Base-by-base conservation (phyloP, 768 basidiomycete genomes). In the Tylopilus cervinicoccineus region DNA sequence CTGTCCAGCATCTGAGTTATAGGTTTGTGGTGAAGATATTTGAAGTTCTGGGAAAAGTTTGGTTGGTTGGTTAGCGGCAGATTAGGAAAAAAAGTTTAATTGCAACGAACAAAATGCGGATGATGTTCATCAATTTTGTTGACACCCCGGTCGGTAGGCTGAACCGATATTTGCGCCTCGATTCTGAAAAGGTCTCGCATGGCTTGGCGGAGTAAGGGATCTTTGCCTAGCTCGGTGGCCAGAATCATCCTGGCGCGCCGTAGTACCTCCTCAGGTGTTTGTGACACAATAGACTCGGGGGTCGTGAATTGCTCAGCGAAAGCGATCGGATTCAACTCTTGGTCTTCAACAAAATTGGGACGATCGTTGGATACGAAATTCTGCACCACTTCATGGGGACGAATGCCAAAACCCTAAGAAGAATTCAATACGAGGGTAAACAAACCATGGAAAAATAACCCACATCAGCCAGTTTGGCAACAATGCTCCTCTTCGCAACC, bases 291-390 rank as follows among this genome's bases (percentile, higher is more conserved):
- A 6, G 80, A 78, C 59, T 87, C 83, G 2, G 83, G 77, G 56
- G 88, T 87, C 13, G 76, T 79, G 66, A 85, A 98, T 57, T 90
- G 88, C 60, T 95, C 92, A 7, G 94, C 95, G 57, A 83, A 88
- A 1, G 81, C 83, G 8, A 77, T 63, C 2, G 96, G 96, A 50
- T 82, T 78, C 44, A 90, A 62, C 22, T 88, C 87, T 50, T 86
- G 85, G 63, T 99, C 93, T 28, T 87, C 86, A 27, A 84, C 76
- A 59, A 86, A 86, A 64, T 85, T 79, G 17, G 79, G 69, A 52
- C 76, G 81, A 48, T 76, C 73, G 32, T 73, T 70, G 2, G 78
- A 73, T 29, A 83, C 63, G 66, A 91, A 91, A 62, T 94, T 93
- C 44, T 81, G 78, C n/a, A 94, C 91, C 38, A 95, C 76, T 62